These are phyloP conservation scores for Cercophora samala DNA, from an alignment of 495 filamentous ascomycete genomes.

Conservation along the genomic window DNA sequence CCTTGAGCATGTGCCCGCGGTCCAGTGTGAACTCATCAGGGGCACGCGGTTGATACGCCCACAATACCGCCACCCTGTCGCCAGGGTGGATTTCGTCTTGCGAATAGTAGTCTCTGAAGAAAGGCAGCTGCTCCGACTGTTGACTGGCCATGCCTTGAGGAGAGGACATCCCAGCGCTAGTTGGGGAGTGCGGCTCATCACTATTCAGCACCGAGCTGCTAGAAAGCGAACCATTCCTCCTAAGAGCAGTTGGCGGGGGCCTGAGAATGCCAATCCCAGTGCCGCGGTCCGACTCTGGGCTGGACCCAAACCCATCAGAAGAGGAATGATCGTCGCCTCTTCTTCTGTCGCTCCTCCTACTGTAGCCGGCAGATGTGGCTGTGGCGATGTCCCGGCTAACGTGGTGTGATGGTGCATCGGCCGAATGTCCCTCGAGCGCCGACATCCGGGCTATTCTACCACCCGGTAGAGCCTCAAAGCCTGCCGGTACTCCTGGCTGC, in stretches of 20 bases:
- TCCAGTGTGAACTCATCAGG: slow-evolving; percentile 92
- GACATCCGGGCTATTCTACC: slow-evolving; percentile 95
- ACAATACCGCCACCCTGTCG: slow-evolving; percentile 85
- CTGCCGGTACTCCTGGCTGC: slow-evolving; percentile 41
- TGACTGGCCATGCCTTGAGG: slow-evolving; percentile 79
- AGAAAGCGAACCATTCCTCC: slow-evolving; percentile 83
- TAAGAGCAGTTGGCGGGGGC: slow-evolving; percentile 56
- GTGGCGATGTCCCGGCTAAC: slow-evolving; percentile 34
- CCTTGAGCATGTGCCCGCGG: slow-evolving; percentile 96
- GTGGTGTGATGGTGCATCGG: slow-evolving; percentile 54
- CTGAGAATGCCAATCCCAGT: slow-evolving; percentile 48
- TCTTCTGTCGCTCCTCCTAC: slow-evolving; percentile 32
- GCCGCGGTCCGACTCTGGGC: slow-evolving; percentile 66
- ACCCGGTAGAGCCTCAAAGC: slow-evolving; percentile 74
- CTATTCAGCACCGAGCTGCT: slow-evolving; percentile 72
- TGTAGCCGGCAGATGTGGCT: slow-evolving; percentile 39
- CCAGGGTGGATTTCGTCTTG: slow-evolving; percentile 91
- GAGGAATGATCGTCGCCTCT: slow-evolving; percentile 72
- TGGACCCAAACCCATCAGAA: slow-evolving; percentile 76
- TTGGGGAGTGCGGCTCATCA: slow-evolving; percentile 73
- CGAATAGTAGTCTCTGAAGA: slow-evolving; percentile 99
- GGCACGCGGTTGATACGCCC: slow-evolving; percentile 94
- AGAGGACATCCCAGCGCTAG: slow-evolving; percentile 72
- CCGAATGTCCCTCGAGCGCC: slow-evolving; percentile 72
- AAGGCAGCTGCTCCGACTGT: slow-evolving; percentile 89